Conservation (phyloP, 2,329 filamentous ascomycete genomes). For the Alternaria sp. region DNA sequence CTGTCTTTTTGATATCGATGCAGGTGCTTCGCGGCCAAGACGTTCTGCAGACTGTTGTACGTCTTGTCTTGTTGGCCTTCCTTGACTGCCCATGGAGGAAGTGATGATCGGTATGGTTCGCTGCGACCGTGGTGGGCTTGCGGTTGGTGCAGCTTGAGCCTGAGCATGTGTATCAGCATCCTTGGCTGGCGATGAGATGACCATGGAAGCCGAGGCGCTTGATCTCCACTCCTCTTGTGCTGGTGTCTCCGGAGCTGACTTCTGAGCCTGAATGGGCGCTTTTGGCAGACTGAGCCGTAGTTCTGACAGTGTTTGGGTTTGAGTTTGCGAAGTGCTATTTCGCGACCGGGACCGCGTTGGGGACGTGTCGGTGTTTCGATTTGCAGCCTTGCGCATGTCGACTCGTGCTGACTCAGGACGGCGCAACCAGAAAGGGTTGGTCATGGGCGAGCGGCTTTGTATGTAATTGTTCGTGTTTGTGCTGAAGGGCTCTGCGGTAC, state of each 20-base stretch:
- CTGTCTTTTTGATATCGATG: neutral
- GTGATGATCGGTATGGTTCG: slow-evolving; percentile 9
- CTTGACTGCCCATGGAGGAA: slow-evolving; percentile 2
- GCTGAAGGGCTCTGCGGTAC: slow-evolving; percentile 26
- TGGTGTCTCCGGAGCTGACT: neutral
- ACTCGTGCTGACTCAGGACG: slow-evolving; percentile 18
- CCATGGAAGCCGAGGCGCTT: slow-evolving; percentile 34
- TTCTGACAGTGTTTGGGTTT: slow-evolving; percentile 2
- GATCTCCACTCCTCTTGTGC: slow-evolving; percentile 19
- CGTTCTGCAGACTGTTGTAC: slow-evolving; percentile 24
- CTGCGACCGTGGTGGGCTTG: slow-evolving; percentile 2
- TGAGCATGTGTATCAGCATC: neutral
- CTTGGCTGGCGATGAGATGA: slow-evolving; percentile 23
- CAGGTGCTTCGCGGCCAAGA: slow-evolving; percentile 3
- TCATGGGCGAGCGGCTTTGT: slow-evolving; percentile 14
- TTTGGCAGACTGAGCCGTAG: slow-evolving; percentile 26
- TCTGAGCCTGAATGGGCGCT: slow-evolving; percentile 10
- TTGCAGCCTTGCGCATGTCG: slow-evolving; percentile 9
- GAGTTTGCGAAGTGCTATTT: slow-evolving; percentile 5
- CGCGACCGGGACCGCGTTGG: slow-evolving; percentile 26
- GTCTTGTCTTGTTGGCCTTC: slow-evolving; percentile 3
- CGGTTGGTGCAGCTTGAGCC: neutral
- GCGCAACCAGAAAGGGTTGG: slow-evolving; percentile 32
- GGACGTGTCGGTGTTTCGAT: slow-evolving; percentile 22
- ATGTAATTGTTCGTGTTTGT: slow-evolving; percentile 17